A percentile compares a stretch with the other conserved stretches of the same genome.
These are phyloP conservation scores for Tremella mesenterica DNA, from an alignment of 768 basidiomycete genomes.

Conservation along the genomic window DNA sequence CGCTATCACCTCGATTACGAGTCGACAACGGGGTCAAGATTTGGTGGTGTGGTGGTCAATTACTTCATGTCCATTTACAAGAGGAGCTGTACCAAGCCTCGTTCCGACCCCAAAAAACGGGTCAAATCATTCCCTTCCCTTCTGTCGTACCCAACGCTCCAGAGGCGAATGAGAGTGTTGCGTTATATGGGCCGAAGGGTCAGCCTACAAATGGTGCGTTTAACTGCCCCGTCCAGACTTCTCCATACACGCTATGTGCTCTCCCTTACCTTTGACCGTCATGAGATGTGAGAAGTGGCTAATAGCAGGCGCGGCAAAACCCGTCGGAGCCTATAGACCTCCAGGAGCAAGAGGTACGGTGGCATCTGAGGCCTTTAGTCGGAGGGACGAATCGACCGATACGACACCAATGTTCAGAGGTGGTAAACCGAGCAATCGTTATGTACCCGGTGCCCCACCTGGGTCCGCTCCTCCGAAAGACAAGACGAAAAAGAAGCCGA, in stretches of 20 bases:
- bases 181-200: conserved; percentile 30
- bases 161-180: conserved; percentile 31
- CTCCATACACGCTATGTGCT: no score
- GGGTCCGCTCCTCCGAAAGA: conserved; percentile 53
- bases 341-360: conserved; percentile 84
- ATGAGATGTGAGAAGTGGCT: not conserved
- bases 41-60: conserved; percentile 81
- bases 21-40: conserved; percentile 97
- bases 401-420: conserved; percentile 37
- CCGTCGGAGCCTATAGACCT: conserved; percentile 83
- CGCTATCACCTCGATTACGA: conserved; percentile 84
- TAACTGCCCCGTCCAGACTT: no score
- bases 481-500: conserved; percentile 54
- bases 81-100: conserved; percentile 80
- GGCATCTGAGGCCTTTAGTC: conserved; percentile 79
- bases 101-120: conserved; percentile 14
- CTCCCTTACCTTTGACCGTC: not conserved
- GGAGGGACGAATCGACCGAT: conserved; percentile 63
- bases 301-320: conserved; percentile 48
- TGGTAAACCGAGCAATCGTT: conserved; percentile 47
- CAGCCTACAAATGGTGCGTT: conserved; percentile 28
- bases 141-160: conserved; percentile 27
- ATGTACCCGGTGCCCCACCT: conserved; percentile 58
- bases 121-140: conserved; percentile 22
- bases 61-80: conserved; percentile 70